Conservation (phyloP, 371 early-diverging fungal species). For the Blyttiomyces sp. region DNA sequence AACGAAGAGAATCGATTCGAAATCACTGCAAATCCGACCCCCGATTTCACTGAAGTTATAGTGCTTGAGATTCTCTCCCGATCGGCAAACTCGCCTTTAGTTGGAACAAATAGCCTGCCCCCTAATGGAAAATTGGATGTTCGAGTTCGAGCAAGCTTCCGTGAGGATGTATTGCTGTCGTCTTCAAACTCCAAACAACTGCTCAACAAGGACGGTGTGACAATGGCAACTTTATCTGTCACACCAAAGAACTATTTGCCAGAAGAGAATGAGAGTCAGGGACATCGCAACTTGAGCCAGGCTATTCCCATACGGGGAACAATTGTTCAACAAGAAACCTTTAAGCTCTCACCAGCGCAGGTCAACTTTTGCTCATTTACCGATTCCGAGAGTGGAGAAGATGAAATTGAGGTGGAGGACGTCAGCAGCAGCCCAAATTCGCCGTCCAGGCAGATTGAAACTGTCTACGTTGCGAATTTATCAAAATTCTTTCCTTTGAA, state of each 20-base stretch:
- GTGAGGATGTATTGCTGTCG: constrained; percentile 58
- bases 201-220: constrained; percentile 56
- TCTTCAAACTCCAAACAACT: constrained; percentile 45
- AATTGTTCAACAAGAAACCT: constrained; percentile 64
- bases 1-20: constrained; percentile 78
- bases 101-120: constrained; percentile 65
- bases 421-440: not conserved
- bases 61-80: constrained; percentile 73
- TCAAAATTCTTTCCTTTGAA: constrained; percentile 61
- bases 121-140: constrained; percentile 73
- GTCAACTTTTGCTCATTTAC: constrained; percentile 55
- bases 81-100: constrained; percentile 78
- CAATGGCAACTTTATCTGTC: constrained; percentile 28
- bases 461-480: constrained; percentile 60
- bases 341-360: constrained; percentile 59
- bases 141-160: constrained; percentile 66
- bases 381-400: constrained; percentile 45
- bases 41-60: constrained; percentile 60
- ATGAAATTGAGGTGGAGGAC: too few species aligned
- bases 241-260: constrained; percentile 17
- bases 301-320: constrained; percentile 66
- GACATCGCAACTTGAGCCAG: constrained; percentile 48
- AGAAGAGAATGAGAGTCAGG: not conserved
- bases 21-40: constrained; percentile 60
- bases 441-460: constrained; percentile 33